phyloP scores from a whole-genome alignment of 495 filamentous ascomycete species.

The Niebla homalea region DNA sequence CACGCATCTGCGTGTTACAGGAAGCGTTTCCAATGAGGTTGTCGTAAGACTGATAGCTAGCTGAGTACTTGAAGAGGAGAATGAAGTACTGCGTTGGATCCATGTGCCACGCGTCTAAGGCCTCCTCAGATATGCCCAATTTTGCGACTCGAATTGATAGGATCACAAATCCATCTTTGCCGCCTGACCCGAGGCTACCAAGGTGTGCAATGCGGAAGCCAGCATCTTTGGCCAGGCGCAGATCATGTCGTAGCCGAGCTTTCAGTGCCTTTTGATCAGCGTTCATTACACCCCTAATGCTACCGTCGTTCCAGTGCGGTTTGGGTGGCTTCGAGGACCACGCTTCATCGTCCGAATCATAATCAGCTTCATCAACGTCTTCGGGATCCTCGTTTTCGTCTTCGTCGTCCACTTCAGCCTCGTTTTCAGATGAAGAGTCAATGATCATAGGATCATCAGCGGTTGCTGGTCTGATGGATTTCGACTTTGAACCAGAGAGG shows the following conservation, averaged over 20 bases:
- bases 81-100: constrained; percentile 55
- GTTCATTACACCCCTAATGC: constrained; percentile 14
- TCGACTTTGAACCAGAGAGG: constrained; percentile 8
- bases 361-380: neutral
- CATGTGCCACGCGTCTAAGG: constrained; percentile 66
- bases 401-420: constrained; percentile 20
- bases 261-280: neutral
- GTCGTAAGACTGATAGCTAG: constrained; percentile 43
- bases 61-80: constrained; percentile 55
- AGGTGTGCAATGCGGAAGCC: constrained; percentile 66
- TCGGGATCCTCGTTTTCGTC: constrained; percentile 19
- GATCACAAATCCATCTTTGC: constrained; percentile 37
- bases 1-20: constrained; percentile 24
- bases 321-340: constrained; percentile 11
- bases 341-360: constrained; percentile 3
- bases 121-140: constrained; percentile 65
- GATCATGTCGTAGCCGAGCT: constrained; percentile 44
- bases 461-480: constrained; percentile 5
- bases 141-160: constrained; percentile 48
- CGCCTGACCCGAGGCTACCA: constrained; percentile 30
- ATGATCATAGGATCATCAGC: constrained; percentile 7
- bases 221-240: constrained; percentile 44
- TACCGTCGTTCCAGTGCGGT: neutral
- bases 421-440: constrained; percentile 5
- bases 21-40: constrained; percentile 23